Evolutionary conservation across 2,329 filamentous ascomycete species (phyloP).

Genomic region (Neurospora sp.): DNA sequence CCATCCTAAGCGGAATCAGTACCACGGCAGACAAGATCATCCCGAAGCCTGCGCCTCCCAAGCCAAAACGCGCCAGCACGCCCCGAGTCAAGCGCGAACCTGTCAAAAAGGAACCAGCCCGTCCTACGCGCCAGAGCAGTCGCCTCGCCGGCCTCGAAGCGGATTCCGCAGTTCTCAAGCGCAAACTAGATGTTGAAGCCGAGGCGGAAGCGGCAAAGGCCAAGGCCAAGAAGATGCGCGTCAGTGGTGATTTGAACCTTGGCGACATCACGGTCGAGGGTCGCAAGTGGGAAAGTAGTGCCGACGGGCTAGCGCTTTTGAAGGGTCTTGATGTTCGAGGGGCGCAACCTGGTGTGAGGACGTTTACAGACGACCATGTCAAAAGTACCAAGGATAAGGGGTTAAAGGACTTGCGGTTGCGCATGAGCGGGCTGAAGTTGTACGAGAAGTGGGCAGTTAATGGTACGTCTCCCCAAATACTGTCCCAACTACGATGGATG

Average conservation of each 20-base stretch:
- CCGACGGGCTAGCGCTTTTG: conserved; percentile 56
- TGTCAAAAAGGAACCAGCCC: conserved; percentile 35
- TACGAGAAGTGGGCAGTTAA: conserved; percentile 80
- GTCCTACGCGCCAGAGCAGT: conserved; percentile 47
- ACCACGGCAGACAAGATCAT: conserved; percentile 60
- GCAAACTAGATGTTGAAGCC: conserved; percentile 40
- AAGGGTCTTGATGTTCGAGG: conserved; percentile 42
- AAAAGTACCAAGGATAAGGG: conserved; percentile 69
- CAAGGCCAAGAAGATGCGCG: conserved; percentile 47
- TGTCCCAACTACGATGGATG: not conserved
- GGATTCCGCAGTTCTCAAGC: conserved; percentile 36
- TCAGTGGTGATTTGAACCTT: conserved; percentile 54
- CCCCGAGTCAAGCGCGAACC: conserved; percentile 29
- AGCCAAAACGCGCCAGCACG: conserved; percentile 27
- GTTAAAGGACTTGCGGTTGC: conserved; percentile 60
- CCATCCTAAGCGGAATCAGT: conserved; percentile 66
- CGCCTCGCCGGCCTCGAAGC: conserved; percentile 45
- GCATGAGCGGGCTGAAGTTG: conserved; percentile 66
- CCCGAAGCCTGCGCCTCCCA: conserved; percentile 42
- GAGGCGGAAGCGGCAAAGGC: conserved; percentile 31
- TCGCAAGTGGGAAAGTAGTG: conserved; percentile 59
- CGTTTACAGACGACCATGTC: conserved; percentile 77
- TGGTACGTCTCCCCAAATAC: conserved; percentile 36
- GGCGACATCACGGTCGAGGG: conserved; percentile 73
- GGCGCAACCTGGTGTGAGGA: conserved; percentile 71